Evolutionary conservation across 2,329 filamentous ascomycete species (phyloP).

Genomic region (Penicillium sp.): DNA sequence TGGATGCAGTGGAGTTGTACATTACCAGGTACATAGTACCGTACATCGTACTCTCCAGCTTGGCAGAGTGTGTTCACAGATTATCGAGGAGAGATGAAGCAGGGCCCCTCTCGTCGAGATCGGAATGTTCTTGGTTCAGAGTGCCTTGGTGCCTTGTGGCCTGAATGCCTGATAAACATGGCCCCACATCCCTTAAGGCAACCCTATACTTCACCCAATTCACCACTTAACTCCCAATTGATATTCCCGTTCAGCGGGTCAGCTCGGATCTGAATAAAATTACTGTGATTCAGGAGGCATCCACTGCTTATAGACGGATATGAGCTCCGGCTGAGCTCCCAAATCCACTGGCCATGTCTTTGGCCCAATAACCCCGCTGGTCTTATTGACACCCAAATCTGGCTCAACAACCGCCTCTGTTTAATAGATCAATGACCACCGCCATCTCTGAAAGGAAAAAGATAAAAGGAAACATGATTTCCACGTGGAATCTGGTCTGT

Average conservation of each 20-base stretch:
- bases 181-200: not conserved
- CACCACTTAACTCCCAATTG: not conserved
- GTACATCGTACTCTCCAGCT: not conserved
- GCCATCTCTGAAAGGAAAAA: conserved; percentile 2
- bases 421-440: conserved; percentile 2
- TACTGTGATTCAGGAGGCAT: not conserved
- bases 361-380: not conserved
- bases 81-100: conserved; percentile 5
- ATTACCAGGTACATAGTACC: conserved; percentile 4
- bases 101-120: conserved; percentile 1
- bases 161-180: not conserved
- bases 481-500: not conserved
- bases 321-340: not conserved
- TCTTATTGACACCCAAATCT: conserved; percentile 20
- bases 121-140: conserved; percentile 2
- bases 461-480: conserved; percentile 12
- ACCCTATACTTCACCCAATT: not conserved
- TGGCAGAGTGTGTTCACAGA: not conserved
- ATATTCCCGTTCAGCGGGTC: not conserved
- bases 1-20: conserved; percentile 15
- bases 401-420: conserved; percentile 4
- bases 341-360: not conserved
- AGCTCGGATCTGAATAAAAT: not conserved
- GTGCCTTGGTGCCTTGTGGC: not conserved
- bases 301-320: not conserved